Evolutionary conservation across 2,329 filamentous ascomycete genomes (phyloP), one percentile per base, ranked within the genome.

Genomic region (Pseudocercospora fuligena): DNA sequence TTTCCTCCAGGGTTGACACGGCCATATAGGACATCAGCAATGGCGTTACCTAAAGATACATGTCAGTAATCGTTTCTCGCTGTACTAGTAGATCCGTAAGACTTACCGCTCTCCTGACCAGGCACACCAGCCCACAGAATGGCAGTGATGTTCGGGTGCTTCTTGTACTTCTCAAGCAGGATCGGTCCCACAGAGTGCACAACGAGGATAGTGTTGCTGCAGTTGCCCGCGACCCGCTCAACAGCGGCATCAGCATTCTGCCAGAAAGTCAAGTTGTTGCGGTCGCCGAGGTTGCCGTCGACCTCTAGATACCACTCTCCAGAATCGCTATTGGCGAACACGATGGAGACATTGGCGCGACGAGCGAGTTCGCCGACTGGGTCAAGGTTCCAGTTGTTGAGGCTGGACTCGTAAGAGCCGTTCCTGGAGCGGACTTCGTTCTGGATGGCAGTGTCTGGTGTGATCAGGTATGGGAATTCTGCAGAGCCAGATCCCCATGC

Each of bases 271-370:
- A 85, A 76, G 69, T 84, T 79, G 65, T 80, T 82, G 36, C 83
- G 78, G 64, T 86, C 84, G 21, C 83, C 84, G 2, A 75, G 74
- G 61, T 82, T 80, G 29, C 76, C 65, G 11, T 75, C 75, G 1
- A 83, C 81, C 0, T 80, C 80, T 57, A 84, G 79, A 70, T 84
- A 85, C 19, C 82, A 83, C 70, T 86, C 84, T 4, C 84, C 84
- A 4, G 78, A 75, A 65, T 84, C 77, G 7, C 81, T 74, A 69
- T 83, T 85, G 69, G 83, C 82, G 67, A 84, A 85, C 0, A 85
- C 82, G 36, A 85, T 78, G 56, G 73, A 78, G n/a, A 77, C 72
- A 5, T 70, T 70, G 11, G 71, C 68, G 14, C 73, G 71, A 23
- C 66, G 67, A 9, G 74, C 75, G 6, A 77, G 66, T 14, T 77